A percentile compares a stretch with the other conserved stretches of the same genome.
Conservation (phyloP, 768 basidiomycete genomes). For the Lactifluus volemus region DNA sequence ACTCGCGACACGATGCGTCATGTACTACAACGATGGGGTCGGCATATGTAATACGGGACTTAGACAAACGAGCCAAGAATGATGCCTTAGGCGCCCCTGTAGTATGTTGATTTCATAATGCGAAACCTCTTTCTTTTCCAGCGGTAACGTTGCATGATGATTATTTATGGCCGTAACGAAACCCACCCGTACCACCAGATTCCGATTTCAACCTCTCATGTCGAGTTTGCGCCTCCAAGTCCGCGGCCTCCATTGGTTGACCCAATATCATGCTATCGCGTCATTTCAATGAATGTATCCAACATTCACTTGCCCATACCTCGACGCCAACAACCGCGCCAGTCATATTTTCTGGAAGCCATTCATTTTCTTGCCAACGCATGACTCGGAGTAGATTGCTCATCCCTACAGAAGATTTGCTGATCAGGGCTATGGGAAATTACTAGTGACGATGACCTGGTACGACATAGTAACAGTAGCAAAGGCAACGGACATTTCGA, state of each 20-base stretch:
- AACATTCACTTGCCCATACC: slow-evolving; percentile 54
- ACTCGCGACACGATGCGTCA: slow-evolving; percentile 85
- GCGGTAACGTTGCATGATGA: slow-evolving; percentile 54
- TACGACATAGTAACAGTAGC: too few species aligned
- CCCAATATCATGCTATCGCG: not conserved
- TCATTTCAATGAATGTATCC: not conserved
- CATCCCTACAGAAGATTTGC: slow-evolving; percentile 87
- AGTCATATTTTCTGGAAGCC: slow-evolving; percentile 83
- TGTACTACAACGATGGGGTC: slow-evolving; percentile 49
- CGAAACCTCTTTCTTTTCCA: slow-evolving; percentile 93
- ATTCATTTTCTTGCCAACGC: slow-evolving; percentile 96
- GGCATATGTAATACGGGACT: not conserved
- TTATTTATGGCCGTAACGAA: not conserved
- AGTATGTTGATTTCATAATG: slow-evolving; percentile 91
- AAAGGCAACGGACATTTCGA: too few species aligned
- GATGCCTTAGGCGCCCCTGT: slow-evolving; percentile 78
- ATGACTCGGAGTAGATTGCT: slow-evolving; percentile 84
- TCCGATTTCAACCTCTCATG: slow-evolving; percentile 75
- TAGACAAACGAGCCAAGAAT: slow-evolving; percentile 46
- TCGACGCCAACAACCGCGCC: slow-evolving; percentile 83
- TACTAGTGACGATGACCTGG: too few species aligned
- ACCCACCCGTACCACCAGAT: slow-evolving; percentile 92
- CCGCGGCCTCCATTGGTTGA: too few species aligned
- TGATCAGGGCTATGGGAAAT: slow-evolving; percentile 39
- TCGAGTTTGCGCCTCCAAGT: slow-evolving; percentile 82